Evolutionary conservation across 345 rosid genomes (phyloP), one percentile per base, ranked within the genome.

Genomic region (Lagerstroemia speciosa): DNA sequence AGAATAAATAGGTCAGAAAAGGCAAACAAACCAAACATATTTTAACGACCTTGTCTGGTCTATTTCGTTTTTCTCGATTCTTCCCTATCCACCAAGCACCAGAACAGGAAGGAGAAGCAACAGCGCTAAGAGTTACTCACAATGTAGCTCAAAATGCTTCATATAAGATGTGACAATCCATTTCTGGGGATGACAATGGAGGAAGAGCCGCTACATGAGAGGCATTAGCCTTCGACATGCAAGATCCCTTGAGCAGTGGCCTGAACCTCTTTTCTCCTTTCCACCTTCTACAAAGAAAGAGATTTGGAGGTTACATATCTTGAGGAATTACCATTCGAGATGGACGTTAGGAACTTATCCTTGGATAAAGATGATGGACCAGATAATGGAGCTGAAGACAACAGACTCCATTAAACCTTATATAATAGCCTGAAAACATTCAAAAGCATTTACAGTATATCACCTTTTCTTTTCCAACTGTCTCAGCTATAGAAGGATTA

Each of bases 341-440:
- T 76, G 30, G 84, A 72, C 53, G 82, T 73, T 69, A 85, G 73
- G 74, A 87, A 82, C 74, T 78, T 79, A 69, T 83, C 83, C 75
- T 72, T 82, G 48, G 94, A 80, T 55, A 84, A 78, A 70, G 82
- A 81, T 34, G 82, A 65, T 31, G 81, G 80, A 43, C 86, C 87
- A 34, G 85, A 93, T 82, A 31, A 86, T 77, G 10, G 87, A 82
- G 85, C 81, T 85, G 80, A 93, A 90, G 43, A 89, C 80, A 31
- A 93, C 98, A 31, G 98, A 83, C 70, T 90, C 97, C 73, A 87
- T 74, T 45, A 90, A 83, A 50, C 88, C 96, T 83, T 89, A 92
- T 58, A 93, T 77, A 48, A 90, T 81, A 58, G 78, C 92, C 98
- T 93, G 86, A n/a, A 20, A 20, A 69, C 69, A 57, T 34, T 50